Percentiles rank a stretch among this genome's conserved stretches.
Evolutionary conservation across 2,329 filamentous ascomycete species (phyloP).

Genomic region (Penicillium sp.): DNA sequence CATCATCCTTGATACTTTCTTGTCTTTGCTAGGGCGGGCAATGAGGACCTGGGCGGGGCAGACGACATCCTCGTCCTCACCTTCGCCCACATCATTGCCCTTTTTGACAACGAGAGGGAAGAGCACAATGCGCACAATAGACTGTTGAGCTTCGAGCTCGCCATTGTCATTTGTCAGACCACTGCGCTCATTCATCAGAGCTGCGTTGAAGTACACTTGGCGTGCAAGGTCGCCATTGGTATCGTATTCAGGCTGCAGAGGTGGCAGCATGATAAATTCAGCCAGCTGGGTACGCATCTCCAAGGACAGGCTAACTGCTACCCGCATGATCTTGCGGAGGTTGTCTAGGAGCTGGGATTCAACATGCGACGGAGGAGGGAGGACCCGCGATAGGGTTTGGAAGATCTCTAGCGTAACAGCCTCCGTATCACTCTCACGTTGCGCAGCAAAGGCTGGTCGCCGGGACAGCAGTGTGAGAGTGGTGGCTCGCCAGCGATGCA

Average conservation of each 20-base stretch:
- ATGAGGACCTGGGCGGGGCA: constrained; percentile 93
- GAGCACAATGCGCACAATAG: constrained; percentile 84
- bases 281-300: constrained; percentile 97
- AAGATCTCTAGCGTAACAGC: constrained; percentile 93
- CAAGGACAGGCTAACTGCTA: constrained; percentile 86
- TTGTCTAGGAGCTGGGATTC: constrained; percentile 80
- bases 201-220: constrained; percentile 87
- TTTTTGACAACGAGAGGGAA: constrained; percentile 97
- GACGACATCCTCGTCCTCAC: constrained; percentile 92
- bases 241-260: constrained; percentile 91
- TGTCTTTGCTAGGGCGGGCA: constrained; percentile 53
- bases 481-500: constrained; percentile 94
- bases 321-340: constrained; percentile 79
- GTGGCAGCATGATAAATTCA: constrained; percentile 98
- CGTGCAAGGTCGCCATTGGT: constrained; percentile 84
- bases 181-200: constrained; percentile 90
- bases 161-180: constrained; percentile 71
- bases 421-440: constrained; percentile 87
- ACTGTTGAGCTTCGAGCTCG: constrained; percentile 71
- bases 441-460: constrained; percentile 74
- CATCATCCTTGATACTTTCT: constrained; percentile 39
- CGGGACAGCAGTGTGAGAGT: constrained; percentile 86
- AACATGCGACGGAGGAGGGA: constrained; percentile 80
- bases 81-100: constrained; percentile 81
- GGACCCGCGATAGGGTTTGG: constrained; percentile 75